These are phyloP conservation scores for Solanum boliviense DNA, from an alignment of 257 asterid genomes.

Conservation along the genomic window DNA sequence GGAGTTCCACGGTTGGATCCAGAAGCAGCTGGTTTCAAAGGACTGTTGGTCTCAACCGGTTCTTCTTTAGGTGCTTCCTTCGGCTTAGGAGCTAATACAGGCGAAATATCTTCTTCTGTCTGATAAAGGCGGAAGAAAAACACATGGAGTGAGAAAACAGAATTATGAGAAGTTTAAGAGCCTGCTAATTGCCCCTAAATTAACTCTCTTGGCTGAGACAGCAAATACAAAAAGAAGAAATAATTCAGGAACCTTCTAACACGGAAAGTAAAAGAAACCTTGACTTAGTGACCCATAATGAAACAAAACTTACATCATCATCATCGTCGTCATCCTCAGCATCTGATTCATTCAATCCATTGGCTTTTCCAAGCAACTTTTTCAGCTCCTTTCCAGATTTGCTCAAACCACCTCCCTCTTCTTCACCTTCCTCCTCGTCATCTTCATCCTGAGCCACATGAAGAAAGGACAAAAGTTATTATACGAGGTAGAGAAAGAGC, in stretches of 20 bases:
- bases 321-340: constrained; percentile 75
- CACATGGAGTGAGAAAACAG: background rate
- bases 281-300: background rate
- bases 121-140: background rate
- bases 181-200: background rate
- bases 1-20: constrained; percentile 63
- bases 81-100: constrained; percentile 69
- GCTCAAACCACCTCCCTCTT: constrained; percentile 76
- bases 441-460: constrained; percentile 66
- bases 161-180: background rate
- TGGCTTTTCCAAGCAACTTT: constrained; percentile 82
- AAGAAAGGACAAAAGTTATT: background rate
- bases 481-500: background rate
- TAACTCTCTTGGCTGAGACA: background rate
- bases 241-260: background rate
- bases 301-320: constrained; percentile 53
- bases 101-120: constrained; percentile 9
- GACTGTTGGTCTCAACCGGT: constrained; percentile 55
- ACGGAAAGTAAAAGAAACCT: background rate
- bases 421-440: constrained; percentile 79
- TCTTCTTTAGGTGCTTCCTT: constrained; percentile 82
- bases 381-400: constrained; percentile 97
- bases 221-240: background rate
- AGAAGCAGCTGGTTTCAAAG: constrained; percentile 44
- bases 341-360: constrained; percentile 82